Evolutionary conservation across 768 basidiomycete species (phyloP), one percentile per base, ranked within the genome.

Genomic region (Macrolepiota albuminosa): DNA sequence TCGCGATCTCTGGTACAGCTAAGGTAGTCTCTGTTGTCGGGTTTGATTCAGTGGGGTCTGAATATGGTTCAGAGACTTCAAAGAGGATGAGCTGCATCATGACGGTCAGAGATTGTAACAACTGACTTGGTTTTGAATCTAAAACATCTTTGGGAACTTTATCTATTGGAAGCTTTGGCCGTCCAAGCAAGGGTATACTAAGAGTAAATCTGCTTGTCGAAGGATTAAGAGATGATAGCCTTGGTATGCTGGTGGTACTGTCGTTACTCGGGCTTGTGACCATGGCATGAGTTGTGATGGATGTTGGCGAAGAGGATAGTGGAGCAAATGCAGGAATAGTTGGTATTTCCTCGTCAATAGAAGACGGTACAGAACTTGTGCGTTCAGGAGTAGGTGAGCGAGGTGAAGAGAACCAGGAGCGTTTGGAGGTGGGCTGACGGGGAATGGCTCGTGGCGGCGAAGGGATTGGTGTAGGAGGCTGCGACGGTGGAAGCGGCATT

Each of bases 171-270:
- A 77, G 62, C 68, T 78, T 83, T 37, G 80, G 68, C 46, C 79
- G 70, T 10, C 79, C 78, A 4, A 86, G 72, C 18, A 83, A 67
- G 31, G 84, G 78, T 37, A 87, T 72, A 29, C 72, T 75, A 21
- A 87, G 72, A 24, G 73, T 65, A 58, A 84, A 87, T 8, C 78
- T 67, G 58, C 79, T 78, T 5, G 74, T 68, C 0, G 76, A 72
- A 0, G 81, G 72, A 66, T 77, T 79, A 6, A 79, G 66, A 18
- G 66, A 64, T 39, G 68, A 67, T 13, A 72, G 59, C 7, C 68
- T 53, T 6, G 59, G 53, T n/a, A 40, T 56, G 36, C 64, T 64
- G 26, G 61, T 61, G 47, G 59, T 47, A 39, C 50, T 61, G 51
- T 61, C 26, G 29, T 46, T 48, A 33, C 48, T 59, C 34, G 57